These are phyloP conservation scores for Bremia lactucae DNA, from an alignment of 352 stramenopile genomes.

Conservation along the genomic window DNA sequence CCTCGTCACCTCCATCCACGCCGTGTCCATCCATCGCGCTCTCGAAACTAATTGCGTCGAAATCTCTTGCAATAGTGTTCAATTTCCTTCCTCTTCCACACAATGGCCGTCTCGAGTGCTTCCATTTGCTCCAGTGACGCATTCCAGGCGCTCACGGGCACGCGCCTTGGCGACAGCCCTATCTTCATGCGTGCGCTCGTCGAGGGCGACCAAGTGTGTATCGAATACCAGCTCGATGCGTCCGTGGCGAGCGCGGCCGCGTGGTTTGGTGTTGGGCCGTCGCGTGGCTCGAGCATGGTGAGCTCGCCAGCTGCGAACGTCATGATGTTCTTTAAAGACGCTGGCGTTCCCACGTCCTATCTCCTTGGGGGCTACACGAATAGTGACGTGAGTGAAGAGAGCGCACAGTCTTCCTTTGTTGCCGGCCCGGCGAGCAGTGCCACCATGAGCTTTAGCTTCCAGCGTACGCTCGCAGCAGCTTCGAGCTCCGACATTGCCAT, in stretches of 20 bases:
- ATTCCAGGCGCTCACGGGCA: conserved; percentile 37
- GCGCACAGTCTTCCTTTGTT: conserved; percentile 31
- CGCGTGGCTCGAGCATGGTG: conserved; percentile 40
- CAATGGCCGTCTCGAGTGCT: conserved; percentile 15
- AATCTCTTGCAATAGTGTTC: not conserved
- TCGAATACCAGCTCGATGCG: conserved; percentile 49
- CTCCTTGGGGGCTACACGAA: conserved; percentile 37
- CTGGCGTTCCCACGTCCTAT: conserved; percentile 31
- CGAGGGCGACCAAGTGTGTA: conserved; percentile 42
- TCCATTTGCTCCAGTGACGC: conserved; percentile 39
- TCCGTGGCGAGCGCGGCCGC: conserved; percentile 22
- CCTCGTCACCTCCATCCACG: conserved; percentile 3
- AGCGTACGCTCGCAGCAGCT: conserved; percentile 44
- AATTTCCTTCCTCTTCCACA: not conserved
- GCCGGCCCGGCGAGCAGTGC: conserved; percentile 24
- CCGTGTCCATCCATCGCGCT: conserved; percentile 1
- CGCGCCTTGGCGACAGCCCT: conserved; percentile 41
- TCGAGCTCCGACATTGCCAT: conserved; percentile 39
- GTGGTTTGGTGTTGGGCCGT: conserved; percentile 59
- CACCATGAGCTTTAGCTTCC: conserved; percentile 59
- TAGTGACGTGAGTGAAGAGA: conserved; percentile 32
- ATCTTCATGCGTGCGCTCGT: conserved; percentile 51
- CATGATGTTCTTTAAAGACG: conserved; percentile 55
- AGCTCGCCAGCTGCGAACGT: conserved; percentile 56
- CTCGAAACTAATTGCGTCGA: too few species aligned